Evolutionary conservation across 2,329 filamentous ascomycete species (phyloP).

Genomic region (Claviceps fusiformis): DNA sequence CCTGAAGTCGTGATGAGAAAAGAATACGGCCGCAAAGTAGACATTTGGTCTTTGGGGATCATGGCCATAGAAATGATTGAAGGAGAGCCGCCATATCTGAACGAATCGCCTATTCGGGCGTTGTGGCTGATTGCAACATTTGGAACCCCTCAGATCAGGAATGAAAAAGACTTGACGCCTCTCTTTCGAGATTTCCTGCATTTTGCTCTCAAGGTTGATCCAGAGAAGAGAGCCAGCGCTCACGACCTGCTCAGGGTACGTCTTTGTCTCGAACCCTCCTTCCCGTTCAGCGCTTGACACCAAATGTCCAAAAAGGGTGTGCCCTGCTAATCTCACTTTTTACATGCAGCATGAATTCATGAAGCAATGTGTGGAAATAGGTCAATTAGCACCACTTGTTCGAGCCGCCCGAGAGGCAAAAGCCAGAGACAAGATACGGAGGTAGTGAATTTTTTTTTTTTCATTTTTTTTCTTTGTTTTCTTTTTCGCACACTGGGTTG

Average conservation of each 20-base stretch:
- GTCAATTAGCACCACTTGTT: constrained; percentile 74
- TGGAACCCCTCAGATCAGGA: constrained; percentile 88
- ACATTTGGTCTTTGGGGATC: constrained; percentile 97
- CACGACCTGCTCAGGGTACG: constrained; percentile 85
- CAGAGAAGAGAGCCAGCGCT: constrained; percentile 89
- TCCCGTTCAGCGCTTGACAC: too few species aligned
- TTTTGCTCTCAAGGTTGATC: constrained; percentile 90
- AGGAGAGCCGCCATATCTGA: constrained; percentile 92
- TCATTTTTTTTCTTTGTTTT: too few species aligned
- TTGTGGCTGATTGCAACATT: constrained; percentile 95
- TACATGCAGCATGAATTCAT: constrained; percentile 60
- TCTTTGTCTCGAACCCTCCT: constrained; percentile 3
- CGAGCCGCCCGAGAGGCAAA: constrained; percentile 73
- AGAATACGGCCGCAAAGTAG: constrained; percentile 95
- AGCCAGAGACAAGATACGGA: constrained; percentile 70
- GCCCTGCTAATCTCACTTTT: neutral
- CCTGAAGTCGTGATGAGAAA: constrained; percentile 95
- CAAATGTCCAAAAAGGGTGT: too few species aligned
- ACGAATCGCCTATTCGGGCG: constrained; percentile 82
- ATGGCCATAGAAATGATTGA: constrained; percentile 99
- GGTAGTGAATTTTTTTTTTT: constrained; percentile 21
- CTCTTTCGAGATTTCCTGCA: constrained; percentile 86
- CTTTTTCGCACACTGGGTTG: neutral
- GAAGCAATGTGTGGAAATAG: constrained; percentile 58
- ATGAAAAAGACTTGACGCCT: constrained; percentile 66